These are phyloP conservation scores for Debaryomyces sp. DNA, from an alignment of 1,139 yeast species.

Conservation along the genomic window DNA sequence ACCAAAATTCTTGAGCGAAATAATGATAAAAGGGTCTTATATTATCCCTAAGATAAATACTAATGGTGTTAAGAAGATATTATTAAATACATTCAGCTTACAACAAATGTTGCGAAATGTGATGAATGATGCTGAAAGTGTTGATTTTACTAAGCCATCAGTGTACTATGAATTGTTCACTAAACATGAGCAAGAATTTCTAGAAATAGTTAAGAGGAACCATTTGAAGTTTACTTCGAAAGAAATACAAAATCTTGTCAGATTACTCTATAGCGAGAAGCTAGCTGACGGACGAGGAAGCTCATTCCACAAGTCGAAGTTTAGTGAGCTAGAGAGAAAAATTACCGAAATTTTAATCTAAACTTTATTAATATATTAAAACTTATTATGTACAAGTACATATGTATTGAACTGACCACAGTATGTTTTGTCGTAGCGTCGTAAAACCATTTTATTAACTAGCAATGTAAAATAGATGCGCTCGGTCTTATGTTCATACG, in stretches of 20 bases:
- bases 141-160: constrained; percentile 60
- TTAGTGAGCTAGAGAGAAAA: constrained; percentile 38
- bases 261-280: constrained; percentile 49
- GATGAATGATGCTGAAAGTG: constrained; percentile 56
- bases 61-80: constrained; percentile 67
- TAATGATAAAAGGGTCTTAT: constrained; percentile 63
- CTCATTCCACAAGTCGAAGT: constrained; percentile 42
- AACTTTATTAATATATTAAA: constrained; percentile 1
- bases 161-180: constrained; percentile 61
- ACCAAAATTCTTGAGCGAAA: constrained; percentile 56
- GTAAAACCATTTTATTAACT: neutral
- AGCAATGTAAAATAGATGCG: constrained; percentile 15
- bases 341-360: constrained; percentile 18
- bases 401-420: neutral
- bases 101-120: constrained; percentile 77
- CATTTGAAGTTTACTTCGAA: constrained; percentile 20
- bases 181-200: constrained; percentile 38
- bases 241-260: constrained; percentile 38
- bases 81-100: constrained; percentile 68
- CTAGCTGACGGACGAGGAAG: constrained; percentile 45
- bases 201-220: constrained; percentile 25
- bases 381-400: neutral
- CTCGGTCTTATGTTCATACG: constrained; percentile 17
- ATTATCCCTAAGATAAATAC: constrained; percentile 57
- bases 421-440: neutral